These are phyloP conservation scores for Artemisia tridentata DNA, from an alignment of 129 eudicot species.

Conservation along the genomic window DNA sequence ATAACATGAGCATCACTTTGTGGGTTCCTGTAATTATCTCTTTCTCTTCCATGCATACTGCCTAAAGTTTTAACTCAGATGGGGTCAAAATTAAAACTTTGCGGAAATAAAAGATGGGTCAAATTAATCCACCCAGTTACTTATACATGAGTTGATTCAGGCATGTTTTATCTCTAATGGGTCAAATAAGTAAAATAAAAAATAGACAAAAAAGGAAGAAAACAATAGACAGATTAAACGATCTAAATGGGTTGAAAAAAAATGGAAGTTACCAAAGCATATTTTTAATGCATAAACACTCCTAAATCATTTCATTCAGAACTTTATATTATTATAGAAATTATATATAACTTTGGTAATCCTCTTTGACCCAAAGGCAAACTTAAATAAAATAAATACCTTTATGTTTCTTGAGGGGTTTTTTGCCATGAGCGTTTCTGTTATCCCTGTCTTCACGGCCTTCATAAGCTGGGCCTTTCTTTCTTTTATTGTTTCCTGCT, in stretches of 20 bases:
- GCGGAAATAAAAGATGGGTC: not conserved
- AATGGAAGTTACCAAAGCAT: not conserved
- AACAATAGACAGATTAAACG: not conserved
- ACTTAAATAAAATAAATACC: conserved; percentile 16
- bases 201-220: not conserved
- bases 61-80: conserved; percentile 24
- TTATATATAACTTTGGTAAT: not conserved
- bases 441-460: conserved; percentile 25
- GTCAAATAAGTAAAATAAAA: not conserved
- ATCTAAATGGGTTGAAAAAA: not conserved
- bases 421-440: conserved; percentile 30
- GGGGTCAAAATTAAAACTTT: conserved; percentile 6
- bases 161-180: not conserved
- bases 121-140: not conserved
- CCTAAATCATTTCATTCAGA: not conserved
- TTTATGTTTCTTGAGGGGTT: conserved; percentile 36
- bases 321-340: not conserved
- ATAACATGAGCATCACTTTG: conserved; percentile 21
- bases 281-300: not conserved
- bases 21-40: conserved; percentile 28
- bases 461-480: conserved; percentile 21
- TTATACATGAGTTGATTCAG: conserved; percentile 1
- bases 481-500: conserved; percentile 36
- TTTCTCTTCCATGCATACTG: conserved; percentile 33
- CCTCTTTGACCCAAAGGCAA: not conserved